Evolutionary conservation across 2,329 filamentous ascomycete species (phyloP).

Genomic region (Cladosporium sp.): DNA sequence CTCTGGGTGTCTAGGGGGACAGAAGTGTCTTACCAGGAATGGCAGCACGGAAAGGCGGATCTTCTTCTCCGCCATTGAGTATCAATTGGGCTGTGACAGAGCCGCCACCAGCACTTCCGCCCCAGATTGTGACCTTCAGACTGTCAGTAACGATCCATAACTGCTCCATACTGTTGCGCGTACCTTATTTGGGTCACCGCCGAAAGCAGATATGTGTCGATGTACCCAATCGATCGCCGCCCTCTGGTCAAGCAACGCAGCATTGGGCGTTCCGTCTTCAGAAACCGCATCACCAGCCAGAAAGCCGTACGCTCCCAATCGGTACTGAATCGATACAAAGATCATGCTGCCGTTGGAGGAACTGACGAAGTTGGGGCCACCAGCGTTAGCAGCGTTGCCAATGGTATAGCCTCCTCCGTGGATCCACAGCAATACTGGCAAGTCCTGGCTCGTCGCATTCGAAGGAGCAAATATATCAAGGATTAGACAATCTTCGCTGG

Average conservation of each 20-base stretch:
- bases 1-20: background rate
- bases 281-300: slow-evolving; percentile 22
- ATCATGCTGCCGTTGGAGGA: slow-evolving; percentile 37
- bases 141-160: background rate
- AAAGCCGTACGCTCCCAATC: slow-evolving; percentile 34
- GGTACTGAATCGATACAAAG: slow-evolving; percentile 35
- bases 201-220: slow-evolving; percentile 30
- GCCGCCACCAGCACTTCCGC: slow-evolving; percentile 32
- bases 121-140: slow-evolving; percentile 12
- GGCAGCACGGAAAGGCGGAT: slow-evolving; percentile 44
- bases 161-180: background rate
- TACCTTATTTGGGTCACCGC: slow-evolving; percentile 26
- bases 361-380: slow-evolving; percentile 26
- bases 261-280: slow-evolving; percentile 27
- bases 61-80: slow-evolving; percentile 33
- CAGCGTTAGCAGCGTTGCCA: slow-evolving; percentile 22
- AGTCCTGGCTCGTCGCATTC: slow-evolving; percentile 28
- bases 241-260: slow-evolving; percentile 33
- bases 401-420: slow-evolving; percentile 41
- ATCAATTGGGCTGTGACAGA: slow-evolving; percentile 19
- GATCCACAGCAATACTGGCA: slow-evolving; percentile 38
- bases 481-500: slow-evolving; percentile 42
- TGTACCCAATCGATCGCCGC: slow-evolving; percentile 32
- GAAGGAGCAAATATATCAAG: slow-evolving; percentile 42
- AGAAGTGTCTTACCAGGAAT: slow-evolving; percentile 29